Percentiles rank a stretch among this genome's conserved stretches.
phyloP scores from a whole-genome alignment of 1,139 yeast genomes.

The Candida anutae region DNA sequence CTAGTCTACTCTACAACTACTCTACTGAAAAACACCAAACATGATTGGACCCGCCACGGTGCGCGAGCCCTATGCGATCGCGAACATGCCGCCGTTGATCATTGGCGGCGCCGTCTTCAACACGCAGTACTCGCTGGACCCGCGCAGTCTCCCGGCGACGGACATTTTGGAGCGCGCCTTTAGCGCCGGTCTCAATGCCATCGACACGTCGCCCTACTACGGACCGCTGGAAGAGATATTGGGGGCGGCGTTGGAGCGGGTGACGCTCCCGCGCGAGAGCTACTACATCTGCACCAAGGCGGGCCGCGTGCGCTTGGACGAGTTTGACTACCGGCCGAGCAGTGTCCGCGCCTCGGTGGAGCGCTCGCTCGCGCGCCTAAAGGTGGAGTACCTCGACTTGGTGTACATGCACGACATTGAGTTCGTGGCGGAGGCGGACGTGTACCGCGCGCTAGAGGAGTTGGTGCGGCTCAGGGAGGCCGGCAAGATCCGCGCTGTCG shows the following conservation, averaged over 20 bases:
- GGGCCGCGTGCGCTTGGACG: constrained; percentile 61
- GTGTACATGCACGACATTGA: constrained; percentile 88
- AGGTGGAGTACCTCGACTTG: constrained; percentile 64
- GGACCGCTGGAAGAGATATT: constrained; percentile 78
- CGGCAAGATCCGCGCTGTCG: constrained; percentile 60
- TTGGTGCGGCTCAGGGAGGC: constrained; percentile 51
- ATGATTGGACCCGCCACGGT: constrained; percentile 5
- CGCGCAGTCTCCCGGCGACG: constrained; percentile 48
- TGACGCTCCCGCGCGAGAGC: constrained; percentile 46
- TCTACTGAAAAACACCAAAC: not conserved
- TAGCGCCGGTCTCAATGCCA: constrained; percentile 59
- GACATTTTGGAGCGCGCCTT: constrained; percentile 57
- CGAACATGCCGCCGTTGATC: constrained; percentile 49
- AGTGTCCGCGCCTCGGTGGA: constrained; percentile 55
- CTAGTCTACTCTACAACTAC: no score
- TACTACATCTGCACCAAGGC: constrained; percentile 81
- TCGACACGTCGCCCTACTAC: constrained; percentile 90
- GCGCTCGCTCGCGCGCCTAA: constrained; percentile 58
- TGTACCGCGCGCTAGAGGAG: constrained; percentile 56
- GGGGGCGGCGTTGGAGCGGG: constrained; percentile 53
- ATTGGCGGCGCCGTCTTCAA: constrained; percentile 87
- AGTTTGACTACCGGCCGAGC: constrained; percentile 65
- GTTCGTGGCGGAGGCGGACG: constrained; percentile 51
- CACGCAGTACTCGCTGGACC: constrained; percentile 64
- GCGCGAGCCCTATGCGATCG: constrained; percentile 16